Base-by-base conservation (phyloP, 2,329 filamentous ascomycete genomes). In the Macrophomina pseudophaseolina region DNA sequence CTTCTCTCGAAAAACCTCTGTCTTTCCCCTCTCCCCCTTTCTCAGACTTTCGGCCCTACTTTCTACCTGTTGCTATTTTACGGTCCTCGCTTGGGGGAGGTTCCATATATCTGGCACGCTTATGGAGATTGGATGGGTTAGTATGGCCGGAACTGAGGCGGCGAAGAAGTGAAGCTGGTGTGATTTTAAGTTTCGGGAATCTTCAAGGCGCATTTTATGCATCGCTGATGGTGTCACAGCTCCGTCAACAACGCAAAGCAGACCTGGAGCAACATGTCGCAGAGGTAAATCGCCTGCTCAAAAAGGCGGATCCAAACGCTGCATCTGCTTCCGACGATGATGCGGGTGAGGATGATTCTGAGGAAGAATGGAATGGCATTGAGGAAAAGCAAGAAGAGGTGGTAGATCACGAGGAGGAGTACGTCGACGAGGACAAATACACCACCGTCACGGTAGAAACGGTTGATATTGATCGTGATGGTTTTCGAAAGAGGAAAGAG, bases 381-480 rank as follows among this genome's bases (percentile, higher is more conserved):
- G 44, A 67, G 7, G 88, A 90, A 70, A 33, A 58, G 7, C 84
- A 90, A 71, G 63, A 69, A 16, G 88, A 90, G 70, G 80, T 81
- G 6, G 79, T 95, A 52, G 89, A 96, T 75, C 89, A 92, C 71
- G 91, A 97, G 76, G 93, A 94, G 71, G 93, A 98, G 78, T 99
- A 97, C 80, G 87, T 97, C 70, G 95, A 99, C 78, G 95, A 98
- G 77, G 94, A 97, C 78, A 91, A 91, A 75, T 97, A 93, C 77
- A 98, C 95, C 0, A 97, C 93, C 0, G 95, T 99, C 32, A 97
- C 92, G 0, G 89, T 99, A 1, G 94, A 97, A 77, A 90, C 91
- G 11, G 93, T 99, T 71, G 90, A 90, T 69, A 86, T 96, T 16
- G 90, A 91, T 12, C 87, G 88, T 71, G 88, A 93, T 65, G 92